phyloP scores from a whole-genome alignment of 2,329 filamentous ascomycete species.

The Periconia digitata region DNA sequence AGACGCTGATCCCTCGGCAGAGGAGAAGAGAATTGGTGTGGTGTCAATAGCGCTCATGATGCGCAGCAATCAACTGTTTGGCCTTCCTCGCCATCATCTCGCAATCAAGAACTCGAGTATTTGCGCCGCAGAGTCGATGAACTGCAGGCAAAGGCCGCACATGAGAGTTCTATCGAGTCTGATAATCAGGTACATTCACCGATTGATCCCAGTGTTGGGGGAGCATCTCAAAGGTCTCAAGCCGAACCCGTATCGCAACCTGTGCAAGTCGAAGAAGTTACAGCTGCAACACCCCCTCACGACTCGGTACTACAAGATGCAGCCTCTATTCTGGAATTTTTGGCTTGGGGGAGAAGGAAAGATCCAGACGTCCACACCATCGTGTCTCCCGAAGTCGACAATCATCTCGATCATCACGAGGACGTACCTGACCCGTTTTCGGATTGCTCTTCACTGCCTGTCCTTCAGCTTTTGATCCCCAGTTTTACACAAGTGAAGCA shows the following conservation, averaged over 20 bases:
- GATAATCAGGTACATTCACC: neutral
- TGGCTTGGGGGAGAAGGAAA: constrained; percentile 52
- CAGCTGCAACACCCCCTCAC: neutral
- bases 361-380: constrained; percentile 25
- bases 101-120: constrained; percentile 15
- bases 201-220: neutral
- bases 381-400: constrained; percentile 16
- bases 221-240: constrained; percentile 1
- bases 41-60: neutral
- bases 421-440: neutral
- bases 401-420: constrained; percentile 7
- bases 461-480: constrained; percentile 35
- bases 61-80: neutral
- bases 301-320: constrained; percentile 44
- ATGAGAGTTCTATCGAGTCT: neutral
- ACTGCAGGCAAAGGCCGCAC: constrained; percentile 14
- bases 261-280: neutral
- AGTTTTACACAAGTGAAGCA: constrained; percentile 11
- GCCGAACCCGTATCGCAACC: neutral
- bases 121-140: constrained; percentile 25
- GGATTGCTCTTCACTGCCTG: constrained; percentile 13
- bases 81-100: neutral
- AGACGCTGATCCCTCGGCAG: constrained; percentile 3
- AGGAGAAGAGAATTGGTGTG: constrained; percentile 9
- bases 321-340: constrained; percentile 50